Conservation (phyloP, 1,284 basidiomycete genomes). For the Neonothopanus nambi region DNA sequence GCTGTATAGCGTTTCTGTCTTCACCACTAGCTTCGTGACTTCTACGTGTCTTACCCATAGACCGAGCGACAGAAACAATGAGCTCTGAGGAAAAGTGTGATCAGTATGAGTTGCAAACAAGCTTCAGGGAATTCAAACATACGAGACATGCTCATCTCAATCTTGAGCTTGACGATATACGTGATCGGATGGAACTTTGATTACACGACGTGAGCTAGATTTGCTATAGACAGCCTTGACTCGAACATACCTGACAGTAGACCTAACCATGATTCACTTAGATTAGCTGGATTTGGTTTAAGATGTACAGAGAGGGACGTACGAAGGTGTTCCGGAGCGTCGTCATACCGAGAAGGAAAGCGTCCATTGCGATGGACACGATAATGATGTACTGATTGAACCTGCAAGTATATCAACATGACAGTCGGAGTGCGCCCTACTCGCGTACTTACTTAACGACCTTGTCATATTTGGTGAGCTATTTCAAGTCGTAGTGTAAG, state of each 20-base stretch:
- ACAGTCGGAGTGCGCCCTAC: not conserved
- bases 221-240: not conserved
- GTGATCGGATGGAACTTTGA: slow-evolving; percentile 1
- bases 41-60: slow-evolving; percentile 1
- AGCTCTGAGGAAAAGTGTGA: not conserved
- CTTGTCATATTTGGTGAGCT: slow-evolving; percentile 7
- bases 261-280: no score
- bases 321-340: slow-evolving; percentile 1
- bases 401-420: not conserved
- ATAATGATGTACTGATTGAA: slow-evolving; percentile 9
- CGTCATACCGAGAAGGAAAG: slow-evolving; percentile 1
- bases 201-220: not conserved
- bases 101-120: not conserved
- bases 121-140: not conserved
- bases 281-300: not conserved
- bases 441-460: not conserved
- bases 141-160: slow-evolving; percentile 11
- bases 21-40: no score
- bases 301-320: not conserved
- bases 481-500: no score
- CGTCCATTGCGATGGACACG: slow-evolving; percentile 5
- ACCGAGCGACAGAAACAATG: slow-evolving; percentile 8
- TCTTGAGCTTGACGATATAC: slow-evolving; percentile 9
- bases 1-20: not conserved
- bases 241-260: not conserved